Evolutionary conservation across 2,329 filamentous ascomycete species (phyloP), one percentile per base, ranked within the genome.

Genomic region (Lachnellula subtilissima): DNA sequence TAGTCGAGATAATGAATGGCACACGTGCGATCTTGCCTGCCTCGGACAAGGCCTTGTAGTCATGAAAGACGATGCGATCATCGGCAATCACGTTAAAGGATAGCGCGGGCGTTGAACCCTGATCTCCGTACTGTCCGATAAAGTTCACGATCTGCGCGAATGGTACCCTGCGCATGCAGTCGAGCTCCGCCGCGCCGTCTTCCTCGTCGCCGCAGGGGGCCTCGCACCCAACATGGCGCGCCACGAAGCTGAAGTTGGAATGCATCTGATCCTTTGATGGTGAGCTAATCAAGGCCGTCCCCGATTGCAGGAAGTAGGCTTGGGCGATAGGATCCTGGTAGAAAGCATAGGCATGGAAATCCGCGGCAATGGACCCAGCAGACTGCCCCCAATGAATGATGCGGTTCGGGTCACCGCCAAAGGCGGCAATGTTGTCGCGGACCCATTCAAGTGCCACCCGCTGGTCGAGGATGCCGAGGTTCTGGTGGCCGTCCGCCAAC

Each of bases 341-440:
- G n/a, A 76, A 79, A 3, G 78, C 75, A 51, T 78, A 81, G 5
- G 75, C 71, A 69, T 75, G 78, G 63, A 75, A 74, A 59, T 81
- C 77, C 0, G 74, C 74, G 1, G 72, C 66, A 3, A 73, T 65
- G 11, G 69, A 68, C 15, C 56, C 53, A 4, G 52, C 52, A 15
- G 56, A 58, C 58, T 87, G 78, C 1, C 88, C 81, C 87, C 87
- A 67, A 22, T 67, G 52, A 1, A 64, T 67, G 36, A 68, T 68
- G 12, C 60, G 57, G 3, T 69, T 50, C 1, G 72, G 73, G 59
- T 86, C 78, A 1, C 82, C 84, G 0, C 88, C 88, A 75, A 3
- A 89, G 76, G 5, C 87, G 87, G 5, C 88, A 69, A 66, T 91
- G 67, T 84, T 85, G 35, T 76, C 71, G 56, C 74, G 73, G 40